Base-by-base conservation (phyloP, 331 rosid species). In the Pyracantha coccinea region DNA sequence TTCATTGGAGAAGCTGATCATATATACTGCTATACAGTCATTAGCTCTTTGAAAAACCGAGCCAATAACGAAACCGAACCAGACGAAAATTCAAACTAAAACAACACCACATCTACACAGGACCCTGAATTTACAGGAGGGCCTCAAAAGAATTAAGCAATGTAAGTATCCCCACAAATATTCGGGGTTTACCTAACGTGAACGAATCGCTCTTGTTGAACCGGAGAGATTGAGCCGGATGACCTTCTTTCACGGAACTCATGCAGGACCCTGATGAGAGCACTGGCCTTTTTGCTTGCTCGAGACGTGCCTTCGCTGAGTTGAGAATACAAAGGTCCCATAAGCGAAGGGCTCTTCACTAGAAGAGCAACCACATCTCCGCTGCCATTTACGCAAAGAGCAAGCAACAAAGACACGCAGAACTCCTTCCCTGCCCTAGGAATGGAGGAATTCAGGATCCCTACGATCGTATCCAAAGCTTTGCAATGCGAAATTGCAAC, bases 201-300 rank as follows among this genome's bases (percentile, higher is more conserved):
- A 79, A 92, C 73, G 7, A 68, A 81, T 73, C 84, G 89, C 50
- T 89, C 96, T 71, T 59, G 91, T 19, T 86, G 80, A 85, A 72
- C 80, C 5, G 78, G 75, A 77, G 64, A 20, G 66, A 61, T 80
- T 61, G 85, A 81, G 19, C 81, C 83, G 70, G 89, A 79, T 59
- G 91, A 75, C 66, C 86, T 84, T 77, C 82, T 85, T 72, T 92
- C 97, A 16, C 7, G 50, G 81, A 83, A 89, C 61, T 86, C 90
- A 58, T 94, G 96, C 61, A 91, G 88, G 79, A 88, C 53, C 75
- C 79, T 85, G 70, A 94, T 88, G 63, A 94, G 87, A 84, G 86
- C 72, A 84, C 88, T 84, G 9, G 95, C 91, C 80, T 83, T 90
- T 75, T 77, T 90, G 79, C 86, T 77, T 64, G 84, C 89, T 75